Base-by-base conservation (phyloP, 1,284 basidiomycete species). In the Melampsora americana region DNA sequence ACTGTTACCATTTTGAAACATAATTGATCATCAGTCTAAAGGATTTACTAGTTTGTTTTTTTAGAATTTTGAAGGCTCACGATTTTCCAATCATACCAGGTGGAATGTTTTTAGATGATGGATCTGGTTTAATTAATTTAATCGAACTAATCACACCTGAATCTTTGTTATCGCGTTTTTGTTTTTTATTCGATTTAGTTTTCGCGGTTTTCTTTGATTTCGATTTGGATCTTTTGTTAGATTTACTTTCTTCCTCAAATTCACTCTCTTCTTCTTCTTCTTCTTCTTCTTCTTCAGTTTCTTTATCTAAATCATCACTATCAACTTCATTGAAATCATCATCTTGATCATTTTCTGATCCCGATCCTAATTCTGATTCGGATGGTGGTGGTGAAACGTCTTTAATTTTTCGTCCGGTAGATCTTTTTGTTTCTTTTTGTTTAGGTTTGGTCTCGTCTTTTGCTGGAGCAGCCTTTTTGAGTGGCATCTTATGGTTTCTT, bases 1-100 rank as follows among this genome's bases (percentile, higher is more conserved):
- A 14, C 80, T 79, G 26, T 79, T 77, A 11, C 80, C 79, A 48
- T 82, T 78, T 32, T 5, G 23, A n/a, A 23, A n/a, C 42, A 66
- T 30, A 44, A 14, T 9, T 23, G 5, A 44, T 79, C 39, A 2
- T 77, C 65, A 14, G 80, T 78, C 18, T 79, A 75, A 26, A 79
- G 79, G 77, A 53, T 14, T 26, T 4, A 30, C 2, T 11, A 9
- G 5, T 62, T 30, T 2, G 4, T 5, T 23, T 12, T 20, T 59
- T 66, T 42, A 56, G n/a, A 44, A 26, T 44, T 11, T 44, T 44
- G 12, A 44, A 70, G 18, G 77, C 72, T 65, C 35, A 67, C 65
- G 71, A 68, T 16, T 62, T 28, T 64, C 71, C 66, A 28, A 66
- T 66, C 62, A 65, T 46, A 66, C 72, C 39, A 5, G 61, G 39